These are phyloP conservation scores for Glonium stellatum DNA, from an alignment of 495 filamentous ascomycete species.

Conservation along the genomic window DNA sequence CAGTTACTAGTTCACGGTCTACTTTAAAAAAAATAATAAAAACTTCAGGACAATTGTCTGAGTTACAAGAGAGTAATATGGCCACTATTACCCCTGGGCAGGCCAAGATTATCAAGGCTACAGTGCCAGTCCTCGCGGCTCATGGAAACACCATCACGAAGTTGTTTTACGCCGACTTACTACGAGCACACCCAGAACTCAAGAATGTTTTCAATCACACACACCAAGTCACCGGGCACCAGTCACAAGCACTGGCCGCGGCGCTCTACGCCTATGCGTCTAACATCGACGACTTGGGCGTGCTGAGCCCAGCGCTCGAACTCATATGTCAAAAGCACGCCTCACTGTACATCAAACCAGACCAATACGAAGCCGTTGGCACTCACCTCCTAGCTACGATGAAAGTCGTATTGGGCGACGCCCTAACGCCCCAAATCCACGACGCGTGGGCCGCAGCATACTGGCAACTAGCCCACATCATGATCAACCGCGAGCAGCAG, in stretches of 20 bases:
- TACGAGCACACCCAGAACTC: conserved; percentile 53
- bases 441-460: conserved; percentile 69
- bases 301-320: conserved; percentile 56
- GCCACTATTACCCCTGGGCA: conserved; percentile 30
- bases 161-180: conserved; percentile 62
- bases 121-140: conserved; percentile 55
- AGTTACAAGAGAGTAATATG: conserved; percentile 3
- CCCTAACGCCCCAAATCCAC: conserved; percentile 57
- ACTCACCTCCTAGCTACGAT: conserved; percentile 62
- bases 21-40: neutral
- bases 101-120: conserved; percentile 50
- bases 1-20: neutral
- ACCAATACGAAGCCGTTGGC: conserved; percentile 63
- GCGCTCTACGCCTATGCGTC: conserved; percentile 64
- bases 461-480: conserved; percentile 60
- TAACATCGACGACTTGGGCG: conserved; percentile 62
- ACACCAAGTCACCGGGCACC: conserved; percentile 58
- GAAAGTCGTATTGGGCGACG: conserved; percentile 57
- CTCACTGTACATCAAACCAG: conserved; percentile 60
- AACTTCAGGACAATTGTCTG: too few species aligned
- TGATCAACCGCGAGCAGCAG: conserved; percentile 57
- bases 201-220: conserved; percentile 61
- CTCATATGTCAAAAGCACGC: conserved; percentile 71
- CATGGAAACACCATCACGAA: conserved; percentile 61
- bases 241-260: conserved; percentile 57